Evolutionary conservation across 352 stramenopile species (phyloP), one percentile per base, ranked within the genome.

Genomic region (Phytopythium cucurbitacearum): DNA sequence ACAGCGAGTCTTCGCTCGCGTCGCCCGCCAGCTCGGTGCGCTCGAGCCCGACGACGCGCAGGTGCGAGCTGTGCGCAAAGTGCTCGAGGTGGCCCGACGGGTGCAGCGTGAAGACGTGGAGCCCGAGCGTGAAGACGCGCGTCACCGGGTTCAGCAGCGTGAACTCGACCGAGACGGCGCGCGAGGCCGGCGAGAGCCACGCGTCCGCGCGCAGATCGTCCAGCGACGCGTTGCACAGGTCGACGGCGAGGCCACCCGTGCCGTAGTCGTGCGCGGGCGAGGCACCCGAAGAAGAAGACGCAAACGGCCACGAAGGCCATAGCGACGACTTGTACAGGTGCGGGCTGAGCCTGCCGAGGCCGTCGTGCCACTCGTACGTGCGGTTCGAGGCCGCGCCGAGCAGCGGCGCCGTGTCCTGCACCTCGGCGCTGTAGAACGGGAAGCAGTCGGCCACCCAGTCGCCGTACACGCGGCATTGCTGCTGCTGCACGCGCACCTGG

Each of bases 121-220:
- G 85, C 37, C 82, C 84, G 53, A 94, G 78, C 10, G 87, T 95
- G 50, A 96, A 91, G 3, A 96, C 79, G n/a, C 83, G 76, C n/a
- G 87, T 95, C 37, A 92, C 68, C 0, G 87, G 87, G 48, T 96
- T 96, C 46, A 95, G 65, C 36, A 96, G 65, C 51, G 84, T 89
- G 46, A 96, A 96, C 54, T 93, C 80, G 53, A 96, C 72, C 38
- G 85, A 80, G 8, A 87, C 75, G 32, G 86, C 82, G n/a, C 87
- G 84, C 28, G 87, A 95, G 6, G 85, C 64, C 21, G 89, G 68
- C 0, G 84, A 86, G 16, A 96, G 67, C 68, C 80, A 95, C 11
- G 77, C 62, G 59, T 95, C 85, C 32, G 67, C 61, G 37, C 85
- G 69, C 33, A 96, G 55, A 15, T 88, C 77, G 1, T 78, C 67